Evolutionary conservation across 1,284 basidiomycete species (phyloP).

Genomic region (Apiotrichum sp.): DNA sequence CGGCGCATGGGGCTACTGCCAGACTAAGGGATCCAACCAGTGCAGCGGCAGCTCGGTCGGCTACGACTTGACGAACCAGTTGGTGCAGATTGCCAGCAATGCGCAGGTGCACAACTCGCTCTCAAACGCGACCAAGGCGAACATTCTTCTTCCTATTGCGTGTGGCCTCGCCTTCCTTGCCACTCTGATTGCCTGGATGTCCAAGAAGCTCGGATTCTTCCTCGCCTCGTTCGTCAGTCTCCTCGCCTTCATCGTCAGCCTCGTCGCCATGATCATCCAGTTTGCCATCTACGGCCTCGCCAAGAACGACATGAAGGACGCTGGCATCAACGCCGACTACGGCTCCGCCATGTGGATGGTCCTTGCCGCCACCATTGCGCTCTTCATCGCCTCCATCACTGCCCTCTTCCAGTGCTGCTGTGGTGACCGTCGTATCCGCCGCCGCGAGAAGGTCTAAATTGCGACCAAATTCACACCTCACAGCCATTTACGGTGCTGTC

Average conservation of each 20-base stretch:
- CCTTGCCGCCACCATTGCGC: constrained; percentile 33
- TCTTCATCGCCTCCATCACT: constrained; percentile 36
- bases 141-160: constrained; percentile 44
- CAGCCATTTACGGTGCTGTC: too few species aligned
- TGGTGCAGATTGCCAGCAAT: constrained; percentile 11
- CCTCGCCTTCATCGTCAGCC: constrained; percentile 38
- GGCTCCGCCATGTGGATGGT: constrained; percentile 37
- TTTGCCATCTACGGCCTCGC: constrained; percentile 36
- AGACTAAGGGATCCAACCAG: constrained; percentile 4
- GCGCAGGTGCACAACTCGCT: constrained; percentile 18
- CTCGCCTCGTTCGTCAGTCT: constrained; percentile 35
- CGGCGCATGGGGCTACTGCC: constrained; percentile 41
- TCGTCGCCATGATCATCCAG: constrained; percentile 41
- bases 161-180: constrained; percentile 34
- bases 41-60: constrained; percentile 27
- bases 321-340: constrained; percentile 17
- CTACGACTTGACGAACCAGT: constrained; percentile 24
- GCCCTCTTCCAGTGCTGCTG: constrained; percentile 34
- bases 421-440: constrained; percentile 8
- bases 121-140: constrained; percentile 28
- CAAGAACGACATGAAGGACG: constrained; percentile 25
- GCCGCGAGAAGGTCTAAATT: too few species aligned
- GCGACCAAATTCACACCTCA: too few species aligned
- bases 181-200: constrained; percentile 36
- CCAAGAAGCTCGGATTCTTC: constrained; percentile 40